Percentiles rank a stretch among this genome's conserved stretches.
These are phyloP conservation scores for Pyricularia sp. DNA, from an alignment of 2,329 filamentous ascomycete genomes.

Conservation along the genomic window DNA sequence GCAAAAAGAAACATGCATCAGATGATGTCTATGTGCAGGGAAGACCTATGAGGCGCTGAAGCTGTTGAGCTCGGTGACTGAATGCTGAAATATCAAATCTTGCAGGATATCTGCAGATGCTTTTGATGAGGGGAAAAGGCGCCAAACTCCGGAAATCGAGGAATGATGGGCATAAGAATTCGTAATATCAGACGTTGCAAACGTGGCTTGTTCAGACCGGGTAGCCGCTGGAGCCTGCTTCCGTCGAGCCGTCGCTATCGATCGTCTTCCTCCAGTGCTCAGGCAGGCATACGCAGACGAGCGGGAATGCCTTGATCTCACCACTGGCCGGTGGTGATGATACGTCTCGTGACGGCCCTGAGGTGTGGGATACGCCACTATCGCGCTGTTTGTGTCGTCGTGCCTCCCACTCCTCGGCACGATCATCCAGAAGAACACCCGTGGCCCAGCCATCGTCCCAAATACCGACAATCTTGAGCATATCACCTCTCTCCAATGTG, in stretches of 20 bases:
- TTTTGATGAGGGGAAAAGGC: constrained; percentile 1
- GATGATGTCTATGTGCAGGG: constrained; percentile 17
- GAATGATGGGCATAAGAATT: constrained; percentile 13
- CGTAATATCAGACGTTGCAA: constrained; percentile 13
- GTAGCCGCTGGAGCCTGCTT: constrained; percentile 38
- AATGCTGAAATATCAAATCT: background rate
- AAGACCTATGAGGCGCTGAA: constrained; percentile 7
- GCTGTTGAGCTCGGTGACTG: constrained; percentile 2
- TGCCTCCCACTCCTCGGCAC: constrained; percentile 79
- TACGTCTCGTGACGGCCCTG: constrained; percentile 38
- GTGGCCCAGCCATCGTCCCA: constrained; percentile 99
- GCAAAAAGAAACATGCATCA: constrained; percentile 14
- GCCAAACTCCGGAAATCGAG: constrained; percentile 16
- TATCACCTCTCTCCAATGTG: constrained; percentile 82
- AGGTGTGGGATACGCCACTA: constrained; percentile 81
- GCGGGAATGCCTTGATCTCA: constrained; percentile 94
- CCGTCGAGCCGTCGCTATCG: constrained; percentile 68
- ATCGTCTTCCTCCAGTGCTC: constrained; percentile 97
- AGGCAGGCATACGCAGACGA: constrained; percentile 90
- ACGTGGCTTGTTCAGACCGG: constrained; percentile 12
- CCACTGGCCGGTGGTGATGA: constrained; percentile 52
- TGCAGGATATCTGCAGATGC: background rate
- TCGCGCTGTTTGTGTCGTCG: constrained; percentile 69
- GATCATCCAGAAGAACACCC: constrained; percentile 68
- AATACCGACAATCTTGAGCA: constrained; percentile 95